Conservation (phyloP, 371 early-diverging fungal species). For the Mucor plumbeus region DNA sequence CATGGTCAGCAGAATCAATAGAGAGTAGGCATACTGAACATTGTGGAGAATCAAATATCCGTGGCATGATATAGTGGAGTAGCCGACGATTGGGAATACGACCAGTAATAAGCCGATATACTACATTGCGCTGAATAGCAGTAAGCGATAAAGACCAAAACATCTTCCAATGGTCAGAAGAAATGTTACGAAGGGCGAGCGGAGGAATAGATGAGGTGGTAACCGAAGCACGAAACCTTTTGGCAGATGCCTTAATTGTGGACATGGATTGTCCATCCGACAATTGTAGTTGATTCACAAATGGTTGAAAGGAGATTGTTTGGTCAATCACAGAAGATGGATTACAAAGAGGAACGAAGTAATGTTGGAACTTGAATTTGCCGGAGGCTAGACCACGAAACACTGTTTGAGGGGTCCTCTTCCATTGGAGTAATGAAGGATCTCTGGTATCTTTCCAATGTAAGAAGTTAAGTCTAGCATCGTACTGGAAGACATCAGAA, state of each 20-base stretch:
- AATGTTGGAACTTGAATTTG: background rate
- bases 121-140: background rate
- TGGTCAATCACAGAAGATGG: background rate
- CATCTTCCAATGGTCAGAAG: no score
- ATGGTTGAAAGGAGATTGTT: background rate
- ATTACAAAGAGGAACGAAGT: background rate
- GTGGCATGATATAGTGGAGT: background rate
- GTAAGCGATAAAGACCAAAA: background rate
- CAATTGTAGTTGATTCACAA: background rate
- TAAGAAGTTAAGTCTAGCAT: background rate
- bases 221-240: no score
- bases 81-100: background rate
- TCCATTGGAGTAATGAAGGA: background rate
- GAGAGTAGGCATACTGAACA: background rate
- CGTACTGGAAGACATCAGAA: background rate
- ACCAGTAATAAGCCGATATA: background rate
- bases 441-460: background rate
- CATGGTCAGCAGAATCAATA: no score
- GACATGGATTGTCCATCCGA: no score
- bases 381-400: background rate
- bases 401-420: background rate
- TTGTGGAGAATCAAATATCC: background rate
- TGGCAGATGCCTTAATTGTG: no score
- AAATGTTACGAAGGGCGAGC: no score
- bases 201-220: no score